Conservation (phyloP, 2,329 filamentous ascomycete species). For the Alternaria panax region DNA sequence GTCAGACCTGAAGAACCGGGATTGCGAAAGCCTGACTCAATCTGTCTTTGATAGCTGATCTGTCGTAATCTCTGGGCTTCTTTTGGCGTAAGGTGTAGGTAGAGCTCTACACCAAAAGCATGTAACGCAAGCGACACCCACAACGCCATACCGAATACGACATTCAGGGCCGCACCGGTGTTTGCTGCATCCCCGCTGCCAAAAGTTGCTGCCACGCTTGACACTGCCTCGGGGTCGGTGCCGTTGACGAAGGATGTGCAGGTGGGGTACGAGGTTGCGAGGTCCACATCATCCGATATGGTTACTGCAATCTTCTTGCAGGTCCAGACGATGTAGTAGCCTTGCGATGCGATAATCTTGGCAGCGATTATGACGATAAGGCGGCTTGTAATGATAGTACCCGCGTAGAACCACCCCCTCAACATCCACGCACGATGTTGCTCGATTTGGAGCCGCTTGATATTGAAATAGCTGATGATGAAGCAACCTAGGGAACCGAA, state of each 20-base stretch:
- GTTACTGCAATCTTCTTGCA: conserved; percentile 61
- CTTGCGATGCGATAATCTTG: conserved; percentile 48
- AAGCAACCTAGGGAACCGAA: conserved; percentile 57
- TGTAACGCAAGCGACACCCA: conserved; percentile 65
- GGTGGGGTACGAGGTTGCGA: conserved; percentile 51
- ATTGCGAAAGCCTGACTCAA: conserved; percentile 61
- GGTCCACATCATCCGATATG: conserved; percentile 8
- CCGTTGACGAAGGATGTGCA: conserved; percentile 55
- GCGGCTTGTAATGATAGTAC: conserved; percentile 61
- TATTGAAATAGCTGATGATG: conserved; percentile 61
- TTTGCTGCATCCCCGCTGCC: conserved; percentile 32
- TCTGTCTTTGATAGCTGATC: conserved; percentile 64
- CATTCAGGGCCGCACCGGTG: conserved; percentile 55
- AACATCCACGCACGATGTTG: conserved; percentile 45
- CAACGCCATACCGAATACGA: conserved; percentile 60
- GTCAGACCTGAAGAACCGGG: conserved; percentile 47
- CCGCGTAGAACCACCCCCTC: conserved; percentile 51
- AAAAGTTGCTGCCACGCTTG: conserved; percentile 38
- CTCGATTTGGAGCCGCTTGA: conserved; percentile 65
- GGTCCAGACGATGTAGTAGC: conserved; percentile 50
- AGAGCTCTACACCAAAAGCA: conserved; percentile 46
- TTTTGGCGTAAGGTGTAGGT: conserved; percentile 58
- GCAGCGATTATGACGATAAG: conserved; percentile 57
- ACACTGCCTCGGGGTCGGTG: conserved; percentile 27
- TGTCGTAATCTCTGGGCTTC: conserved; percentile 63